Base-by-base conservation (phyloP, 371 early-diverging fungal genomes). In the Mucor velutinosus region DNA sequence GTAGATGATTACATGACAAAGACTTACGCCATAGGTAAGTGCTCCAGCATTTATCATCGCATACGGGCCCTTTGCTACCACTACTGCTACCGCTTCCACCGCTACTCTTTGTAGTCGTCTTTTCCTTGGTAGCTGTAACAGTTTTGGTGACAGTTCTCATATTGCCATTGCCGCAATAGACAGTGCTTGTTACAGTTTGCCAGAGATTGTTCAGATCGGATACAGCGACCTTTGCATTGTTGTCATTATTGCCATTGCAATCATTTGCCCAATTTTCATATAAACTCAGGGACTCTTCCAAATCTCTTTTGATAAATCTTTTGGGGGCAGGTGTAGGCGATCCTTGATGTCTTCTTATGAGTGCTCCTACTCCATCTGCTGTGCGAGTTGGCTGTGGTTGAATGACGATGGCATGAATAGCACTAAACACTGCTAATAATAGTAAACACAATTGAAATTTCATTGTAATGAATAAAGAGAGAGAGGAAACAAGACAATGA, bases 31-130 rank as follows among this genome's bases (percentile, higher is more conserved):
- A 75, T 51, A 75, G 33, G 35, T 75, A 75, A 27, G 59, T 64
- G 21, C 75, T 75, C 75, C 75, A 75, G 23, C 75, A 75, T 71
- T 70, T 67, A 43, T 56, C 68, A 60, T 71, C 68, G 57, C 75
- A 75, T 15, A 39, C 10, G 32, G 32, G 56, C 21, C 57, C 39
- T 4, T 39, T 32, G 8, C 25, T 23, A 6, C 45, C 37, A 35
- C 53, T 55, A 10, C 59, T 64, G 19, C 66, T n/a, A 49, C 33
- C 15, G 19, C 60, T 59, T 0, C 59, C 41, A 27, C 59, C 58
- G 10, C 32, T 57, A 8, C 61, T 37, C 21, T 67, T 67, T 27
- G 63, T 41, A 17, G 30, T 47, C 7, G 75, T 51, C 17, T 65
- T 39, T 2, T 68, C 21, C 7, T 62, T 37, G 11, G 57, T 65